Conservation (phyloP, 169 alveolate genomes). For the Pseudocohnilembus persalinus region DNA sequence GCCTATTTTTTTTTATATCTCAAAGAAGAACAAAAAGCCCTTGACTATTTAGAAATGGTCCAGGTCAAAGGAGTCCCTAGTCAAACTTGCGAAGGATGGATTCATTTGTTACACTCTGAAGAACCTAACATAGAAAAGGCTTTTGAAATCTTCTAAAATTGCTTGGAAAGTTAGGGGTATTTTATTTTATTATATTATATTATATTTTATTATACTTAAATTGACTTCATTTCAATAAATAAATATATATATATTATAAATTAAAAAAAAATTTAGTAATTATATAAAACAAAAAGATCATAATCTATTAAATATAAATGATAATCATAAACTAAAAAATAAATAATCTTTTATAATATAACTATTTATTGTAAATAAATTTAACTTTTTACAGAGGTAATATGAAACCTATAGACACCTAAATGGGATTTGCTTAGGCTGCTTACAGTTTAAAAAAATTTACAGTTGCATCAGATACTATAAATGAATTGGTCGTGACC, state of each 20-base stretch:
- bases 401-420: slow-evolving; percentile 63
- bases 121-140: slow-evolving; percentile 34
- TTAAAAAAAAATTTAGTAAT: too few relatives aligned
- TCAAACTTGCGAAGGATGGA: slow-evolving; percentile 71
- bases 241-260: too few relatives aligned
- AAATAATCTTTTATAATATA: too few relatives aligned
- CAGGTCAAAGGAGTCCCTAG: slow-evolving; percentile 47
- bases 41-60: slow-evolving; percentile 55
- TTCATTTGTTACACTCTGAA: slow-evolving; percentile 58
- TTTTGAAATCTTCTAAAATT: slow-evolving; percentile 41
- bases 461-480: slow-evolving; percentile 71
- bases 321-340: too few relatives aligned
- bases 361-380: too few relatives aligned
- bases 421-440: slow-evolving; percentile 75
- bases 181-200: background rate
- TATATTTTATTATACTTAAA: too few relatives aligned
- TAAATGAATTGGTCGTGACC: slow-evolving; percentile 66
- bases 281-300: too few relatives aligned
- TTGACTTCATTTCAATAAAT: too few relatives aligned
- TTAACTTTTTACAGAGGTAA: too few relatives aligned
- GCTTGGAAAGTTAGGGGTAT: slow-evolving; percentile 35
- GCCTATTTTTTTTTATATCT: slow-evolving; percentile 59
- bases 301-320: too few relatives aligned
- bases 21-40: slow-evolving; percentile 57
- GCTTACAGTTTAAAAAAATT: slow-evolving; percentile 72